phyloP scores from a whole-genome alignment of 106 monocot genomes.

The Dactylorhiza incarnata region DNA sequence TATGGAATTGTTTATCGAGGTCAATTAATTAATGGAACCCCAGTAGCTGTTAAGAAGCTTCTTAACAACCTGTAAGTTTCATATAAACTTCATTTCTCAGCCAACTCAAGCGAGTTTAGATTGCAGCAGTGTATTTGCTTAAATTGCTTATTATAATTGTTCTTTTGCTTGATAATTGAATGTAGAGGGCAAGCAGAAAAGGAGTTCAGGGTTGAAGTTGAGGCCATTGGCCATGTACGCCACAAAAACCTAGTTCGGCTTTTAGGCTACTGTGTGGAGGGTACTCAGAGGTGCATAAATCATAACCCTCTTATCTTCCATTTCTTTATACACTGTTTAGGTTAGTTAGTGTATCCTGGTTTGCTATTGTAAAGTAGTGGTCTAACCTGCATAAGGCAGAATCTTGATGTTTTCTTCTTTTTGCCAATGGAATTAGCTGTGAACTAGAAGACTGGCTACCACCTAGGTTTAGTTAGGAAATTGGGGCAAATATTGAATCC shows the following conservation, averaged over 20 bases:
- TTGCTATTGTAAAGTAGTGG: neutral
- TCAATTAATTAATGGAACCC: conserved; percentile 36
- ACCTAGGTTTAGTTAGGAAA: neutral
- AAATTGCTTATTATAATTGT: neutral
- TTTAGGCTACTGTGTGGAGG: conserved; percentile 50
- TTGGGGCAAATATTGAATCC: neutral
- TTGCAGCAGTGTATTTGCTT: neutral
- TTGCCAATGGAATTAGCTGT: neutral
- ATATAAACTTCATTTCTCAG: neutral
- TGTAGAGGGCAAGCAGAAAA: conserved; percentile 49
- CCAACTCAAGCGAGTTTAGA: neutral
- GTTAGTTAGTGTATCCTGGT: neutral
- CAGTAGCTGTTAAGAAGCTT: conserved; percentile 48
- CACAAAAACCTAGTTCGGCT: conserved; percentile 54
- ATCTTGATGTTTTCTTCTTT: neutral
- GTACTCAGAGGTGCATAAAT: conserved; percentile 35
- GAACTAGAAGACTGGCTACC: neutral
- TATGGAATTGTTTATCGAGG: conserved; percentile 49
- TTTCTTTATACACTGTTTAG: neutral
- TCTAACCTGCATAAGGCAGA: neutral
- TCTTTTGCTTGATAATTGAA: neutral
- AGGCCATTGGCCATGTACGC: conserved; percentile 51
- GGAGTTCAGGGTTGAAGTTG: conserved; percentile 56
- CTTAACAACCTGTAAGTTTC: conserved; percentile 44
- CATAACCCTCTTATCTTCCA: neutral